A percentile compares a stretch with the other conserved stretches of the same genome.
Evolutionary conservation across 2,329 filamentous ascomycete genomes (phyloP).

Genomic region (Pseudogymnoascus sp.): DNA sequence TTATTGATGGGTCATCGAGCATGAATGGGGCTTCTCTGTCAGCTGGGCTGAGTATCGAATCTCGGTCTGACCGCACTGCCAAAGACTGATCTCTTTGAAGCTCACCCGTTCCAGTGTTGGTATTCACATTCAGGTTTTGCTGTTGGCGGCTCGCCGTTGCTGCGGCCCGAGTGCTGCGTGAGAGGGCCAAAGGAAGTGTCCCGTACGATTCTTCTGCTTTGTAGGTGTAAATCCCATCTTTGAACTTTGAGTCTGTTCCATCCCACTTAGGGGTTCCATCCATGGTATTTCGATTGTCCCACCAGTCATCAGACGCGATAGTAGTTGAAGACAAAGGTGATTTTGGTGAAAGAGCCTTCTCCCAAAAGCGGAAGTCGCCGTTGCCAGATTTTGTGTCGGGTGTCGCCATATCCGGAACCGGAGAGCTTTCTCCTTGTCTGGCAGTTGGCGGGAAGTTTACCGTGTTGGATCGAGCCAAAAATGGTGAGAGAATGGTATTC

Average conservation of each 20-base stretch:
- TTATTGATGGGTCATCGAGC: slow-evolving; percentile 8
- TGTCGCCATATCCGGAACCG: slow-evolving; percentile 21
- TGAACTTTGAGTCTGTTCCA: slow-evolving; percentile 10
- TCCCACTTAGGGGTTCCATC: slow-evolving; percentile 12
- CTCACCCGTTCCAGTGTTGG: not conserved
- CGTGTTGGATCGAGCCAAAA: slow-evolving; percentile 34
- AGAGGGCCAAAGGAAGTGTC: not conserved
- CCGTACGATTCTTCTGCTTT: slow-evolving; percentile 1
- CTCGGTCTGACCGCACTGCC: not conserved
- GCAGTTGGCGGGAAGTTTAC: slow-evolving; percentile 13
- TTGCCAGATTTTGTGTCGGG: slow-evolving; percentile 19
- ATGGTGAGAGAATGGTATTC: slow-evolving; percentile 68
- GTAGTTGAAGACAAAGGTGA: slow-evolving; percentile 24
- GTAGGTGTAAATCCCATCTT: slow-evolving; percentile 5
- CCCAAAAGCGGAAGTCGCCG: slow-evolving; percentile 23
- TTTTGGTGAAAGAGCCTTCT: slow-evolving; percentile 26
- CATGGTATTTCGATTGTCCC: slow-evolving; percentile 24
- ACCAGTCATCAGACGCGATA: slow-evolving; percentile 31
- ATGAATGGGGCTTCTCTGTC: slow-evolving; percentile 15
- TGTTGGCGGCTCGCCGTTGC: not conserved
- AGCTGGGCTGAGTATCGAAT: slow-evolving; percentile 4
- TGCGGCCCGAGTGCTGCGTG: not conserved
- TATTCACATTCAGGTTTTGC: not conserved
- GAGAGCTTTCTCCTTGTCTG: slow-evolving; percentile 20
- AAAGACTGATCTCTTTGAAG: not conserved